Evolutionary conservation across 1,139 yeast genomes (phyloP).

Genomic region (Scheffersomyces titani): DNA sequence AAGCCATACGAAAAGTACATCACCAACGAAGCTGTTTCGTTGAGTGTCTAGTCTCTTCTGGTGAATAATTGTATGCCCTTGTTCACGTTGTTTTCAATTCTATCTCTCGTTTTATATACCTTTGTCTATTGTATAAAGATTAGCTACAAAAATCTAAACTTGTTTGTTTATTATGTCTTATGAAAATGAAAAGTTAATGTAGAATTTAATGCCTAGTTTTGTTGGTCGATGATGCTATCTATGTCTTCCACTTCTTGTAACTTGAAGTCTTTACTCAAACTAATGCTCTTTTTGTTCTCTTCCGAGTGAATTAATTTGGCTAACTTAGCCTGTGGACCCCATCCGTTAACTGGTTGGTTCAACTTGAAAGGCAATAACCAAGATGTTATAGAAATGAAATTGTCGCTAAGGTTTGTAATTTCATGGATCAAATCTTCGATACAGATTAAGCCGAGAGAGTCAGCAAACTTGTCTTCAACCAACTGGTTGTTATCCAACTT

Average conservation of each 20-base stretch:
- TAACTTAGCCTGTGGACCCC: constrained; percentile 62
- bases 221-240: constrained; percentile 63
- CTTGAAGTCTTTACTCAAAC: constrained; percentile 65
- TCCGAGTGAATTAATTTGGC: constrained; percentile 48
- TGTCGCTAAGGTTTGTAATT: constrained; percentile 59
- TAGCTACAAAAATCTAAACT: background rate
- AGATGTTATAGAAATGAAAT: constrained; percentile 56
- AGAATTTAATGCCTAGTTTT: constrained; percentile 42
- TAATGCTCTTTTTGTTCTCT: constrained; percentile 47
- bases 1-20: constrained; percentile 64
- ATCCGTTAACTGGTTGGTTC: constrained; percentile 70
- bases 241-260: constrained; percentile 65
- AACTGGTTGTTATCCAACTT: constrained; percentile 70
- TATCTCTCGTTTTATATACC: background rate
- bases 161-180: background rate
- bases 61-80: background rate
- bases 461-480: constrained; percentile 71
- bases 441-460: constrained; percentile 68
- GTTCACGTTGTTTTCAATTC: background rate
- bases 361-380: constrained; percentile 72
- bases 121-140: background rate
- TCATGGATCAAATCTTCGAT: constrained; percentile 79
- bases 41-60: constrained; percentile 32
- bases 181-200: background rate
- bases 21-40: constrained; percentile 60